phyloP scores from a whole-genome alignment of 1,139 yeast species.

The Blastobotrys niveus region DNA sequence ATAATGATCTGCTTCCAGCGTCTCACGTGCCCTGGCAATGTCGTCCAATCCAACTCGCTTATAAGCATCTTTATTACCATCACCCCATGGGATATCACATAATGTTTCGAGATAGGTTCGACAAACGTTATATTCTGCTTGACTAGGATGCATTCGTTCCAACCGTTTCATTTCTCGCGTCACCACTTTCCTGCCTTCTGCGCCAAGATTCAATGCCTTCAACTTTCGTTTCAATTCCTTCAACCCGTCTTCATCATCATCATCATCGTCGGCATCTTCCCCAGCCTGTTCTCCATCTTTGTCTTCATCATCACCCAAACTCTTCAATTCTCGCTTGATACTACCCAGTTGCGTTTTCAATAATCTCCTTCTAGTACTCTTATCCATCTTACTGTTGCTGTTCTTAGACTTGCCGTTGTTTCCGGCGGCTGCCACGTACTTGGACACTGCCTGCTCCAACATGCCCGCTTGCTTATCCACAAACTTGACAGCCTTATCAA shows the following conservation, averaged over 20 bases:
- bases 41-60: conserved; percentile 40
- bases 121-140: conserved; percentile 70
- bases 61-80: conserved; percentile 23
- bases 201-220: conserved; percentile 26
- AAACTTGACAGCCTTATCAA: conserved; percentile 26
- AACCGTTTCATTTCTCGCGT: conserved; percentile 60
- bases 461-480: conserved; percentile 20
- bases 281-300: conserved; percentile 24
- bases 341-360: conserved; percentile 27
- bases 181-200: conserved; percentile 44
- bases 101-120: conserved; percentile 67
- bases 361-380: conserved; percentile 28
- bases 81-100: conserved; percentile 51
- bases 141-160: conserved; percentile 56
- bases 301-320: conserved; percentile 12
- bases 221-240: conserved; percentile 30
- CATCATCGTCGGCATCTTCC: conserved; percentile 31
- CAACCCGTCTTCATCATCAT: conserved; percentile 32
- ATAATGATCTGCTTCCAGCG: conserved; percentile 74
- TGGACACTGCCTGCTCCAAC: conserved; percentile 15
- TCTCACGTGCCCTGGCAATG: conserved; percentile 49
- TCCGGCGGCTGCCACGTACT: conserved; percentile 1
- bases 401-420: conserved; percentile 1
- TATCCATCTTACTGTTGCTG: conserved; percentile 13
- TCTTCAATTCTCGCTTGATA: conserved; percentile 29